Evolutionary conservation across 352 stramenopile species (phyloP).

Genomic region (Pythium coloratum): DNA sequence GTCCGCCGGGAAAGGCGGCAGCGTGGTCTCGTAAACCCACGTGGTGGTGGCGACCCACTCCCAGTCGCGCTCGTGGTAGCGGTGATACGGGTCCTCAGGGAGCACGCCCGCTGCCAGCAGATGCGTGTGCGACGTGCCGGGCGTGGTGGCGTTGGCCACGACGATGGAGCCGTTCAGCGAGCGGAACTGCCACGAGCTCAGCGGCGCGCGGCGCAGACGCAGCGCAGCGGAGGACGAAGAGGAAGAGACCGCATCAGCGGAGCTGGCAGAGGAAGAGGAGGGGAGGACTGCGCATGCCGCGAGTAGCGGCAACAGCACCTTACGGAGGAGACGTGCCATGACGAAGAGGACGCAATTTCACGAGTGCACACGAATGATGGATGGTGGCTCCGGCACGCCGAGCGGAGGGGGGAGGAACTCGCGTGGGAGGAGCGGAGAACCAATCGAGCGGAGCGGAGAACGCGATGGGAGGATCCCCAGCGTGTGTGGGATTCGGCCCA

Average conservation of each 20-base stretch:
- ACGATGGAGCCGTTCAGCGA: slow-evolving; percentile 59
- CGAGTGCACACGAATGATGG: neutral
- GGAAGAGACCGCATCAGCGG: neutral
- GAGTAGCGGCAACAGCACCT: neutral
- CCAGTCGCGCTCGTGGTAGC: slow-evolving; percentile 72
- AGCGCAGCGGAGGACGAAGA: neutral
- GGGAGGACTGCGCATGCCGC: neutral
- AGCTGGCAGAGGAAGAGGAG: neutral
- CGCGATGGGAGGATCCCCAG: neutral
- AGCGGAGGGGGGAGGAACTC: neutral
- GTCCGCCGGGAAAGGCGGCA: slow-evolving; percentile 30
- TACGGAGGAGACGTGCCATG: neutral
- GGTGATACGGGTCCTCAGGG: slow-evolving; percentile 45
- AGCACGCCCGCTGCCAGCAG: slow-evolving; percentile 63
- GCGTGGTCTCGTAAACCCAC: slow-evolving; percentile 71
- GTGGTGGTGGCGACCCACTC: slow-evolving; percentile 66
- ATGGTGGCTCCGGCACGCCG: neutral
- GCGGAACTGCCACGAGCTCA: slow-evolving; percentile 52
- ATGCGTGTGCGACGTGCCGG: slow-evolving; percentile 74
- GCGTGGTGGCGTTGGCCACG: slow-evolving; percentile 50
- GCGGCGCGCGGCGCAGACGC: slow-evolving; percentile 16
- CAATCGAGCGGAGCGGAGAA: neutral
- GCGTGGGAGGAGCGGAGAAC: neutral
- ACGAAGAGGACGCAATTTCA: neutral
- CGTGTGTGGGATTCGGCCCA: neutral